Base-by-base conservation (phyloP, 2,329 filamentous ascomycete genomes). In the Tolypocladium album region DNA sequence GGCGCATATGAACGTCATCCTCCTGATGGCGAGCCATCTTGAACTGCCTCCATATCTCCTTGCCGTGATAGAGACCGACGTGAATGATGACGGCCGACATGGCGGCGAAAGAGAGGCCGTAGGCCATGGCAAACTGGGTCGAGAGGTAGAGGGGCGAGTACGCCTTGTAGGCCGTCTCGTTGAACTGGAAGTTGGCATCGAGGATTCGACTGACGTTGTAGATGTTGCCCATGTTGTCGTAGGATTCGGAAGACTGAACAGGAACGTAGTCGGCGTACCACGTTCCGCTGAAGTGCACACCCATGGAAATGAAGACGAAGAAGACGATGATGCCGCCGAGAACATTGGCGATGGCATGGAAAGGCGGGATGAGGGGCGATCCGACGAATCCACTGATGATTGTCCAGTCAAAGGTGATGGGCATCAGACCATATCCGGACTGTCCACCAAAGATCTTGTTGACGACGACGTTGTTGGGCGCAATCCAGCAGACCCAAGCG, bases 111-210 rank as follows among this genome's bases (percentile, higher is more conserved):
- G 83, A 84, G 13, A 88, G 74, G 1, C 85, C 86, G 65, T 89
- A 85, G 9, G 77, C 74, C 43, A 85, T 69, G 2, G 80, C 79
- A 61, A 83, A 89, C 61, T 87, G 85, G 0, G 85, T 80, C 2
- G 84, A 79, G 24, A 89, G 75, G 67, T 82, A 88, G 4, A 88
- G 77, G 1, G 86, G 86, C 24, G 86, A 88, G 69, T 89, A 88
- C 27, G 76, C 74, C 62, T 80, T 75, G 70, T 89, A 89, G 17
- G 82, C 82, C 3, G 76, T 78, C 65, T 80, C 78, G 68, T 88
- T 81, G 61, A 89, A 82, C n/a, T 80, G 76, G 59, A 78, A 74
- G 64, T 85, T 75, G 5, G 72, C 64, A 59, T 80, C 80, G 22
- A 88, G 76, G 56, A 88, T 86, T n/a, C 76, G 77, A 3, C 76